Base-by-base conservation (phyloP, 2,329 filamentous ascomycete species). In the Neofusicoccum umdonicola region DNA sequence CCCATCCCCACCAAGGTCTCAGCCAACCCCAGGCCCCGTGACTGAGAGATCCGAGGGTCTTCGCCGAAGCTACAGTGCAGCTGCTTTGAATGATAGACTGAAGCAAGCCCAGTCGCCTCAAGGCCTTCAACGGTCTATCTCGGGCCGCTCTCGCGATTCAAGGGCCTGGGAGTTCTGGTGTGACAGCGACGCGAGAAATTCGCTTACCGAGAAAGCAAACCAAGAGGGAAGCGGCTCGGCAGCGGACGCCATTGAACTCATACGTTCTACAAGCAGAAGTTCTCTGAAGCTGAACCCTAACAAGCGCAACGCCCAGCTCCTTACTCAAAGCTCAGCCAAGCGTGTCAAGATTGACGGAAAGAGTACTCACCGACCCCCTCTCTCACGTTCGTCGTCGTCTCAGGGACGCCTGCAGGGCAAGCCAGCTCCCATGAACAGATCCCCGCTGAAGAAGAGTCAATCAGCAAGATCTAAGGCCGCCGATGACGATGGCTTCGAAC, bases 91-190 rank as follows among this genome's bases (percentile, higher is more conserved):
- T 31, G 76, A 79, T 8, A 71, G 71, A n/a, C 66, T 76, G 31
- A 70, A 69, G 17, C 71, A 72, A 37, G 71, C 71, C 1, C 68
- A 71, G 4, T 66, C 71, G 48, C 69, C 71, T 39, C 45, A 39
- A 70, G 72, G 63, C 73, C 74, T 27, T 19, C 73, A 74, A 68
- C 79, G 62, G 22, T 41, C 89, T 17, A 79, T 81, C 39, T 87
- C 88, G 64, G 91, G 91, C 15, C 76, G 94, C 64, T 97, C 93
- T 65, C 88, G 92, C 63, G 91, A 97, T 75, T 91, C 93, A 17
- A 88, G 93, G 58, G 91, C 90, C 6, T 97, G 94, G 94, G 92
- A 96, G 72, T 92, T 92, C 65, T 93, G 91, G 79, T 94, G 92
- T 71, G 92, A 96, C 73, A 88, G 89, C 7, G 91, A 95, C 69